phyloP scores from a whole-genome alignment of 306 rosid genomes.

The Ziziphus jujuba region DNA sequence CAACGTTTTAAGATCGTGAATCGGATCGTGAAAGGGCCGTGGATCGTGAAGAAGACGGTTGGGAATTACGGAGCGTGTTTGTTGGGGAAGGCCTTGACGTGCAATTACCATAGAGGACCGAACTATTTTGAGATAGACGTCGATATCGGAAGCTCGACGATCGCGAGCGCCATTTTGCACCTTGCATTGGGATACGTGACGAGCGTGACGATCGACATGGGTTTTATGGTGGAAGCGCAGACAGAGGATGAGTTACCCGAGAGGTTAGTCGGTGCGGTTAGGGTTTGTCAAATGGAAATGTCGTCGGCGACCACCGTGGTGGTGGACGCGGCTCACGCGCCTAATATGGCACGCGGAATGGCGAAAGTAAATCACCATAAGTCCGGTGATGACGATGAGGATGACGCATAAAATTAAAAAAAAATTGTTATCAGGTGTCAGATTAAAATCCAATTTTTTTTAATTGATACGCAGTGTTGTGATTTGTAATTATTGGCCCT shows the following conservation, averaged over 20 bases:
- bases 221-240: conserved; percentile 85
- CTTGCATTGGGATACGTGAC: conserved; percentile 85
- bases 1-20: conserved; percentile 90
- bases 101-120: conserved; percentile 71
- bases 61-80: conserved; percentile 86
- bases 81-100: conserved; percentile 82
- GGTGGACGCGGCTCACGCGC: conserved; percentile 42
- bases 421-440: not conserved
- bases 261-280: conserved; percentile 68
- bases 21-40: conserved; percentile 93
- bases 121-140: conserved; percentile 86
- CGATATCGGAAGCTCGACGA: conserved; percentile 82
- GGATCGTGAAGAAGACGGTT: conserved; percentile 85
- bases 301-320: conserved; percentile 57
- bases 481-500: conserved; percentile 12
- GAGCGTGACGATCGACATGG: conserved; percentile 82
- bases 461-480: not conserved
- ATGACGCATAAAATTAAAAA: conserved; percentile 1
- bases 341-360: conserved; percentile 39
- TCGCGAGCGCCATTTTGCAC: conserved; percentile 78
- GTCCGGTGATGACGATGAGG: conserved; percentile 33
- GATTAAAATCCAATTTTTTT: not conserved
- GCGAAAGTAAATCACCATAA: conserved; percentile 59
- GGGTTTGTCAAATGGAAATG: conserved; percentile 94
- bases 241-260: conserved; percentile 88